Evolutionary conservation across 2,329 filamentous ascomycete genomes (phyloP).

Genomic region (Talaromyces marneffei): DNA sequence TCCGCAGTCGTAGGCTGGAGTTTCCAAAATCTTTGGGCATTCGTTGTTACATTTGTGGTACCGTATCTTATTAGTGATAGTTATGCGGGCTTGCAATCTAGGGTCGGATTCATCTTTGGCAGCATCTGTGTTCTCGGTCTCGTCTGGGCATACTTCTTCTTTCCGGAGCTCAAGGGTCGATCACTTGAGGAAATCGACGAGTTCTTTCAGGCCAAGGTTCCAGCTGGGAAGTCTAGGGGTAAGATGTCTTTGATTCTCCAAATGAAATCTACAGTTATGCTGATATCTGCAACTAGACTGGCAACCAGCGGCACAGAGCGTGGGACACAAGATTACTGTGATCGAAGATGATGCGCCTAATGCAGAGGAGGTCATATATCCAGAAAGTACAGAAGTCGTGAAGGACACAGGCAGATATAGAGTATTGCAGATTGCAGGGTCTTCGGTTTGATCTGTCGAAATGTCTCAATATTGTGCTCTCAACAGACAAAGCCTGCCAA

Average conservation of each 20-base stretch:
- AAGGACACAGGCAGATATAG: too few species aligned
- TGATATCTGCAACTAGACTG: too few species aligned
- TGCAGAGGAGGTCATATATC: too few species aligned
- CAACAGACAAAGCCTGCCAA: too few species aligned
- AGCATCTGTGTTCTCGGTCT: conserved; percentile 22
- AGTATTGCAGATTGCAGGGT: too few species aligned
- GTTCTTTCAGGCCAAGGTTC: conserved; percentile 20
- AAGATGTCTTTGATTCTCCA: background rate
- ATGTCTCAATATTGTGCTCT: too few species aligned
- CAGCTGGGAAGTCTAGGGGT: conserved; percentile 16
- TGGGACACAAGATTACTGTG: too few species aligned
- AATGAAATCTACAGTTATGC: too few species aligned
- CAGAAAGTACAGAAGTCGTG: too few species aligned
- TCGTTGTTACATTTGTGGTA: conserved; percentile 31
- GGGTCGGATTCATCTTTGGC: conserved; percentile 36
- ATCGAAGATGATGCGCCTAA: too few species aligned
- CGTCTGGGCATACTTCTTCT: conserved; percentile 20
- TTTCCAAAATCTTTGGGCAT: background rate
- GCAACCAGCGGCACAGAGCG: too few species aligned
- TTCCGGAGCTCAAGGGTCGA: conserved; percentile 26
- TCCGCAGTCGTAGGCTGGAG: background rate
- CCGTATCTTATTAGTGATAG: conserved; percentile 35
- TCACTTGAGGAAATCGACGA: conserved; percentile 28
- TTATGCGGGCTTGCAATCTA: conserved; percentile 31
- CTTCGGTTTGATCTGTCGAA: too few species aligned